These are phyloP conservation scores for Quercus phellos DNA, from an alignment of 331 rosid genomes.

Conservation along the genomic window DNA sequence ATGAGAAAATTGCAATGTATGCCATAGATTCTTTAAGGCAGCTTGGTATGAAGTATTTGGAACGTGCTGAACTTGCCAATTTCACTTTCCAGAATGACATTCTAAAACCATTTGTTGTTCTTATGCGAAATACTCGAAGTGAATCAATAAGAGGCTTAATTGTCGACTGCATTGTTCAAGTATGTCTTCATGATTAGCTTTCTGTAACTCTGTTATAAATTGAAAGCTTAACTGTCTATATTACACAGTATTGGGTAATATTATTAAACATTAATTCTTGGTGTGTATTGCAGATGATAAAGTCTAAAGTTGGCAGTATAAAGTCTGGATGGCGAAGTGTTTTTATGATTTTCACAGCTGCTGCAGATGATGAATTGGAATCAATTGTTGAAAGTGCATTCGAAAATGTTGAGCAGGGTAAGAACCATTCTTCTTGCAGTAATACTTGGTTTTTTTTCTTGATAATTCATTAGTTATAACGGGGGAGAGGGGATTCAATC, in stretches of 20 bases:
- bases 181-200: constrained; percentile 21
- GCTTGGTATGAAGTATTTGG: constrained; percentile 97
- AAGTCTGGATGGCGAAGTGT: constrained; percentile 99
- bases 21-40: constrained; percentile 96
- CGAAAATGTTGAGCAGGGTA: constrained; percentile 99
- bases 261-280: constrained; percentile 20
- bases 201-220: not conserved
- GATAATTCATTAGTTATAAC: no score
- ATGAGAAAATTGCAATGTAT: constrained; percentile 95
- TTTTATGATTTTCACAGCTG: constrained; percentile 96
- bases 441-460: not conserved
- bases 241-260: not conserved
- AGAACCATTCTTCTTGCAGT: constrained; percentile 19
- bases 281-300: constrained; percentile 74
- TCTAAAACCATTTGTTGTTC: constrained; percentile 98
- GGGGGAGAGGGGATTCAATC: no score
- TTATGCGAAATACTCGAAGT: constrained; percentile 95
- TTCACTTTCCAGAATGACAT: constrained; percentile 98
- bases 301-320: constrained; percentile 95
- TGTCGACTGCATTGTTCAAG: constrained; percentile 99
- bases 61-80: constrained; percentile 95
- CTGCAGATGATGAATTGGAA: constrained; percentile 97
- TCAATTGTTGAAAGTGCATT: constrained; percentile 96
- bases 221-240: not conserved
- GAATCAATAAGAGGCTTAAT: constrained; percentile 88